Evolutionary conservation across 148 eudicot genomes (phyloP).

Genomic region (Rhododendron ovatum): DNA sequence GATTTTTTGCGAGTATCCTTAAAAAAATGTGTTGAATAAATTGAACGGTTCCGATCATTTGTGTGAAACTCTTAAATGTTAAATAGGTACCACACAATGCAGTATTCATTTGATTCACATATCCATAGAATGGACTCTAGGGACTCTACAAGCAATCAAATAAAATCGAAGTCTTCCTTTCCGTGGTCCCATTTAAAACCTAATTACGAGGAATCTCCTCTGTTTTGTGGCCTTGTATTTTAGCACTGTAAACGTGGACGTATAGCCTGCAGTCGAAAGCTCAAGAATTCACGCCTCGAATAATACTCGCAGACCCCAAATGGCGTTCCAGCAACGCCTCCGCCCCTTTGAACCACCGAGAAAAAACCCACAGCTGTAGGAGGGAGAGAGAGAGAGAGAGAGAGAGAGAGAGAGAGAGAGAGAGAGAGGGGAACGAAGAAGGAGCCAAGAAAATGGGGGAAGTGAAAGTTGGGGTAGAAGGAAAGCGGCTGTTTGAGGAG

Average conservation of each 20-base stretch:
- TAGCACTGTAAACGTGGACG: conserved; percentile 10
- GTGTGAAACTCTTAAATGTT: too few species aligned
- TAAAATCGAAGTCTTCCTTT: not conserved
- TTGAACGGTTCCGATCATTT: too few species aligned
- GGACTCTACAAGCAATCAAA: too few species aligned
- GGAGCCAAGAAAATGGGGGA: not conserved
- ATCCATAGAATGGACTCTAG: too few species aligned
- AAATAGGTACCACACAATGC: too few species aligned
- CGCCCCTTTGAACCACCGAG: not conserved
- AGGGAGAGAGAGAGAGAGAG: not conserved
- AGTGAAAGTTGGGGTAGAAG: conserved; percentile 29
- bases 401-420: too few species aligned
- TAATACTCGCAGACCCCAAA: not conserved
- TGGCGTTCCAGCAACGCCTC: not conserved
- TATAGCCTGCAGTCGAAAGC: not conserved
- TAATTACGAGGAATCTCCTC: not conserved
- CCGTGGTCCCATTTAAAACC: not conserved
- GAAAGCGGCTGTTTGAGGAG: conserved; percentile 50
- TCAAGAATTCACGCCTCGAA: not conserved
- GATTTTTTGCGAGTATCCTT: too few species aligned
- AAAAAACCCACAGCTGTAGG: not conserved
- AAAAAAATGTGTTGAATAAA: too few species aligned
- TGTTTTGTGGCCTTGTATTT: conserved; percentile 11
- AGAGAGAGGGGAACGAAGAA: too few species aligned
- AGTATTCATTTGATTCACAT: too few species aligned